Percentiles rank a stretch among this genome's conserved stretches.
These are phyloP conservation scores for Syzygium malaccense DNA, from an alignment of 441 rosid genomes.

Conservation along the genomic window DNA sequence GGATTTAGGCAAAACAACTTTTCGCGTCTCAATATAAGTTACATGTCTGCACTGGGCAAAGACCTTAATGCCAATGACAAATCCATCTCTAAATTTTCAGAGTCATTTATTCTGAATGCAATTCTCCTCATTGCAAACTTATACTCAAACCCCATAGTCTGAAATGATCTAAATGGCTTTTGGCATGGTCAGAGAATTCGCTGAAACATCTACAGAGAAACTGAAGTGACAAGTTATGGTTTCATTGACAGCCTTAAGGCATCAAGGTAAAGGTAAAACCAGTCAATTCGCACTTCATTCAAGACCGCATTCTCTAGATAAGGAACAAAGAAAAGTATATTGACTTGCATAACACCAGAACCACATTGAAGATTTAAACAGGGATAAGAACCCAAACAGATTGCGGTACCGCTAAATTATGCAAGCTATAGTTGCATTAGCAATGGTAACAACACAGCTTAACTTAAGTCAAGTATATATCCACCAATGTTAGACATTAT, in stretches of 20 bases:
- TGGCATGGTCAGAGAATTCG: background rate
- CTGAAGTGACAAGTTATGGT: background rate
- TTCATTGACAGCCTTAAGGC: background rate
- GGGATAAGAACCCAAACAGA: background rate
- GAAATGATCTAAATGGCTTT: background rate
- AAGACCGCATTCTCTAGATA: background rate
- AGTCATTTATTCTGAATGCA: background rate
- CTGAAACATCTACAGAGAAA: background rate
- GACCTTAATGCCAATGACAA: background rate
- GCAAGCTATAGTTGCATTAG: background rate
- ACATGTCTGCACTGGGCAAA: background rate
- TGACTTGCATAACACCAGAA: background rate
- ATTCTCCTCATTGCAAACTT: background rate
- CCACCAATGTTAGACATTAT: background rate
- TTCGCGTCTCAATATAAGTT: background rate
- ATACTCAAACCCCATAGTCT: background rate
- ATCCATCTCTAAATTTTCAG: background rate
- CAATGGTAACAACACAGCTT: background rate
- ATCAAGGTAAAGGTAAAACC: background rate
- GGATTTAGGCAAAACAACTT: background rate
- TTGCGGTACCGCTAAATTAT: background rate
- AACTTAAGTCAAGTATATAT: background rate
- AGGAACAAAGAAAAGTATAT: background rate
- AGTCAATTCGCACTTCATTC: background rate
- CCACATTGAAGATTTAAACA: background rate